Percentiles rank a stretch among this genome's conserved stretches.
Evolutionary conservation across 2,329 filamentous ascomycete genomes (phyloP).

Genomic region (Phoma sp.): DNA sequence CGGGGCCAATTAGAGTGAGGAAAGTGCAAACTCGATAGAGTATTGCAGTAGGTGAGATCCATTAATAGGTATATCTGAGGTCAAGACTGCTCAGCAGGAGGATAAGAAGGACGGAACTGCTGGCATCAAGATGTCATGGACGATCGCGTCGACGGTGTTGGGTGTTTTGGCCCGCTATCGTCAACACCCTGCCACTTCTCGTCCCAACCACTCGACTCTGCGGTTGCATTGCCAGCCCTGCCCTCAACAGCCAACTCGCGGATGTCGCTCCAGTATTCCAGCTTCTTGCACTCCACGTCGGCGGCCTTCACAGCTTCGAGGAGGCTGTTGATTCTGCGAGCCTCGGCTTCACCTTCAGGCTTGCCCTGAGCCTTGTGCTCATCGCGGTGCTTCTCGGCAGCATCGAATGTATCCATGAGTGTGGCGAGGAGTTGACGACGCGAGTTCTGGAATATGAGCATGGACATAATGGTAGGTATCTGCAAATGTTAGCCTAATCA

Average conservation of each 20-base stretch:
- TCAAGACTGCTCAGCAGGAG: neutral
- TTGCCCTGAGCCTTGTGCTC: slow-evolving; percentile 51
- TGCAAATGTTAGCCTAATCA: slow-evolving; percentile 24
- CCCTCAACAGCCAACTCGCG: slow-evolving; percentile 51
- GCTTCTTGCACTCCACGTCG: slow-evolving; percentile 76
- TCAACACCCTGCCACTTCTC: slow-evolving; percentile 49
- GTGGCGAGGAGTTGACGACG: slow-evolving; percentile 75
- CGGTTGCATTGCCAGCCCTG: slow-evolving; percentile 41
- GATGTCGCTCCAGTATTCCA: slow-evolving; percentile 86
- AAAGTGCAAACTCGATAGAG: slow-evolving; percentile 10
- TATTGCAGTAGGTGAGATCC: neutral
- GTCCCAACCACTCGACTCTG: slow-evolving; percentile 44
- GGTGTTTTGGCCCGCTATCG: slow-evolving; percentile 42
- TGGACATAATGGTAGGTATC: slow-evolving; percentile 57
- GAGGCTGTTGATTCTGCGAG: slow-evolving; percentile 69
- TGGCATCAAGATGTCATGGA: neutral
- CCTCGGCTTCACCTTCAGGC: slow-evolving; percentile 53
- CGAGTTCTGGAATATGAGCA: slow-evolving; percentile 89
- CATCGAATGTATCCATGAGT: slow-evolving; percentile 65
- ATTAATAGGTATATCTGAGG: slow-evolving; percentile 7
- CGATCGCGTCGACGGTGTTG: slow-evolving; percentile 12
- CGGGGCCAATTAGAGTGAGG: slow-evolving; percentile 56
- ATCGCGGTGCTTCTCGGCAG: slow-evolving; percentile 58
- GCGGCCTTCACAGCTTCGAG: slow-evolving; percentile 75
- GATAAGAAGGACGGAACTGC: neutral